These are phyloP conservation scores for Podospora didyma DNA, from an alignment of 495 filamentous ascomycete genomes.

Conservation along the genomic window DNA sequence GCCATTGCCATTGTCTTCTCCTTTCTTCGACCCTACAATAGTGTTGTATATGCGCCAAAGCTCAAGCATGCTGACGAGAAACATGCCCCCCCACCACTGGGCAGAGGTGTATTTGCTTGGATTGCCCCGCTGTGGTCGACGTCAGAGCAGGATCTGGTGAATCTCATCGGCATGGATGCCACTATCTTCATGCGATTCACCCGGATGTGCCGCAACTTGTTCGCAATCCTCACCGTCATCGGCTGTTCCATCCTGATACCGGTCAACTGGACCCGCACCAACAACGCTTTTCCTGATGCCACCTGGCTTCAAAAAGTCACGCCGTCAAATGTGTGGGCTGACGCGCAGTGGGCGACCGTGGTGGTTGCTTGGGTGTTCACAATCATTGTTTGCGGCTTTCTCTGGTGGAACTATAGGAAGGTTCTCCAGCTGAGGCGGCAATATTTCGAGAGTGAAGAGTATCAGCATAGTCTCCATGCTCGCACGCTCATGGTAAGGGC, in stretches of 20 bases:
- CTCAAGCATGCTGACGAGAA: conserved; percentile 88
- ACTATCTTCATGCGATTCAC: conserved; percentile 84
- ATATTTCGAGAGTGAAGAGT: conserved; percentile 86
- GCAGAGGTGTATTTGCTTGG: conserved; percentile 85
- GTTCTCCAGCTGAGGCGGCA: conserved; percentile 64
- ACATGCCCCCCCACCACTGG: conserved; percentile 87
- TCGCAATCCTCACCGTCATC: conserved; percentile 66
- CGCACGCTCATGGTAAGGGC: conserved; percentile 76
- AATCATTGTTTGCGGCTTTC: conserved; percentile 67
- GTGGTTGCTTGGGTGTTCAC: conserved; percentile 76
- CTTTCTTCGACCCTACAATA: conserved; percentile 83
- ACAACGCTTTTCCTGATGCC: conserved; percentile 44
- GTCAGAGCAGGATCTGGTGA: conserved; percentile 70
- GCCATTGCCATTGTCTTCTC: conserved; percentile 78
- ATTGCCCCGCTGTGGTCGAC: conserved; percentile 69
- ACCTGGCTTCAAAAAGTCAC: conserved; percentile 52
- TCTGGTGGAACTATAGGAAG: conserved; percentile 86
- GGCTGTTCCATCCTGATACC: conserved; percentile 81
- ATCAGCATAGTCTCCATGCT: conserved; percentile 82
- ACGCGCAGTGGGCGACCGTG: conserved; percentile 75
- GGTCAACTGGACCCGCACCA: conserved; percentile 56
- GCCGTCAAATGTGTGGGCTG: conserved; percentile 52
- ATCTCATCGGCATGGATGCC: conserved; percentile 83
- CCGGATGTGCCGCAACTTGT: conserved; percentile 89
- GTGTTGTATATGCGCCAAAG: conserved; percentile 89